Conservation (phyloP, 2,329 filamentous ascomycete species). For the Aspergillus latus region DNA sequence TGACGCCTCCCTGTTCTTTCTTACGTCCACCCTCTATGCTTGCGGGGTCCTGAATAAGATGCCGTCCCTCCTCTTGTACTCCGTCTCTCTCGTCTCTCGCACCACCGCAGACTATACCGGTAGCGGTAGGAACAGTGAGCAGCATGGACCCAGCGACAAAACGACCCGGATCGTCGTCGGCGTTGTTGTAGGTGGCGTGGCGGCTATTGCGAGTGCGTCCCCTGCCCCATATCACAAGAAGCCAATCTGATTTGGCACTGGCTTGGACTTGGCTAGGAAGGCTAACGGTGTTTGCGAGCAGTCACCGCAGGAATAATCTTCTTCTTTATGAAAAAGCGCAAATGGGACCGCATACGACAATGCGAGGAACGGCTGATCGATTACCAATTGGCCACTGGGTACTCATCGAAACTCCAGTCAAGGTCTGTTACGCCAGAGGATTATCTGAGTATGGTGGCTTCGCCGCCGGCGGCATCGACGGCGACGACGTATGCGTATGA, state of each 20-base stretch:
- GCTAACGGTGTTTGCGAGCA: constrained; percentile 6
- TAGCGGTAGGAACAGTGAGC: not conserved
- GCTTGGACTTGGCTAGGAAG: not conserved
- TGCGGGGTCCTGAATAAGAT: not conserved
- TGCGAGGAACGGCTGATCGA: constrained; percentile 22
- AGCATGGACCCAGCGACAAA: constrained; percentile 1
- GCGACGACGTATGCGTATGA: not conserved
- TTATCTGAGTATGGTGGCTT: constrained; percentile 9
- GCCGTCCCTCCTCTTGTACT: not conserved
- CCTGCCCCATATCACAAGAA: not conserved
- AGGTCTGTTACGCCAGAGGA: constrained; percentile 12
- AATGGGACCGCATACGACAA: constrained; percentile 23
- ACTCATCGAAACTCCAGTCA: constrained; percentile 4
- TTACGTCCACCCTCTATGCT: too few species aligned
- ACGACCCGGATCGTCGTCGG: constrained; percentile 28
- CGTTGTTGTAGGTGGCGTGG: constrained; percentile 30
- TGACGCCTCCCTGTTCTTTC: too few species aligned
- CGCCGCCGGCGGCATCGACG: not conserved
- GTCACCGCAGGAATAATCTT: constrained; percentile 28
- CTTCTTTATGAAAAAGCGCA: constrained; percentile 27
- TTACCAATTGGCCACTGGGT: constrained; percentile 7
- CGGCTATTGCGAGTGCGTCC: constrained; percentile 26
- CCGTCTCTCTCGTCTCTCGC: not conserved
- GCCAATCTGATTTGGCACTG: not conserved
- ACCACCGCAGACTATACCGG: not conserved